Percentiles rank a stretch among this genome's conserved stretches.
phyloP scores from a whole-genome alignment of 2,329 filamentous ascomycete species.

The Aphanocladium album region DNA sequence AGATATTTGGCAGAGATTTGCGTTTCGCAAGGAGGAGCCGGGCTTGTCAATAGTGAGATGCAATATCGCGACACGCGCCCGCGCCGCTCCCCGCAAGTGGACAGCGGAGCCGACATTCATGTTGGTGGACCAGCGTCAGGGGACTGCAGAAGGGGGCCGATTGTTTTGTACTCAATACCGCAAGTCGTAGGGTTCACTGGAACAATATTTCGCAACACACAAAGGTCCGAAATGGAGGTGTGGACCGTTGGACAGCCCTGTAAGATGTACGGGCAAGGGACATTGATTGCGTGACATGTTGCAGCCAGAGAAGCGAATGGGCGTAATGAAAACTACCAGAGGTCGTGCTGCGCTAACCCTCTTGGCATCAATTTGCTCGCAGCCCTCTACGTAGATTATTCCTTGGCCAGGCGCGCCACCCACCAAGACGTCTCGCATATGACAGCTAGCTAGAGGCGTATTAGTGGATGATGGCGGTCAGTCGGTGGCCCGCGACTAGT shows the following conservation, averaged over 20 bases:
- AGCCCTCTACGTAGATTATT: neutral
- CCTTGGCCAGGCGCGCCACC: neutral
- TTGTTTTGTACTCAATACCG: neutral
- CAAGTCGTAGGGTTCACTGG: neutral
- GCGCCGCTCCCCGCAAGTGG: neutral
- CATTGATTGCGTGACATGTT: neutral
- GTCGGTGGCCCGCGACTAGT: neutral
- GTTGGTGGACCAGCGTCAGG: neutral
- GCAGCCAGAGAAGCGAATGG: neutral
- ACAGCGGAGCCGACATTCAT: neutral
- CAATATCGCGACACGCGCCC: neutral
- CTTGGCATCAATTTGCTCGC: conserved; percentile 2
- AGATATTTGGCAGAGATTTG: neutral
- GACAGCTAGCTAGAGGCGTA: neutral
- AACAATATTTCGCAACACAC: neutral
- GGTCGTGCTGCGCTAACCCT: neutral
- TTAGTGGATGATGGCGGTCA: neutral
- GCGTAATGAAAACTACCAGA: neutral
- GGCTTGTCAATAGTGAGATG: neutral
- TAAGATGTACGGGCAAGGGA: neutral
- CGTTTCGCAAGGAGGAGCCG: neutral
- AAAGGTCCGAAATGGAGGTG: neutral
- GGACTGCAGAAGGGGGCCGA: neutral
- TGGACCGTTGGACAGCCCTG: neutral
- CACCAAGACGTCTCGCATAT: neutral